A percentile compares a stretch with the other conserved stretches of the same genome.
Evolutionary conservation across 78 protist species (phyloP).

Genomic region (Dictyostelium capitatum): DNA sequence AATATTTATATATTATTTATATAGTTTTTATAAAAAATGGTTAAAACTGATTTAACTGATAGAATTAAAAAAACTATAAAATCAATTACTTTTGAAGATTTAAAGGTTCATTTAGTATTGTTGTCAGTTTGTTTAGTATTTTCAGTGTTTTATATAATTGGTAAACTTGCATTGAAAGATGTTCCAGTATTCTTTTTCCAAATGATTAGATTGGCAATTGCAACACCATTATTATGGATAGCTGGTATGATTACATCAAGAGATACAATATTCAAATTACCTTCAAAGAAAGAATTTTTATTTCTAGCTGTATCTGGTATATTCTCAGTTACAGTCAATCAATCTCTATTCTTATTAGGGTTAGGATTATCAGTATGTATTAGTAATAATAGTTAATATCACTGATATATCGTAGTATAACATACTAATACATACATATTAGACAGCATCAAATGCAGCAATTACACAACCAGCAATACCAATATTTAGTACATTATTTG

Average conservation of each 20-base stretch:
- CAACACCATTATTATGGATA: constrained; percentile 62
- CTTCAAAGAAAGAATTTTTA: constrained; percentile 32
- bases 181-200: constrained; percentile 37
- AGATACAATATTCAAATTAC: constrained; percentile 2
- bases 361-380: constrained; percentile 36
- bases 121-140: constrained; percentile 51
- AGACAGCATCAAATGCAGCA: constrained; percentile 64
- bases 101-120: constrained; percentile 53
- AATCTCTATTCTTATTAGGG: constrained; percentile 39
- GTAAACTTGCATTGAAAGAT: constrained; percentile 7
- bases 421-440: neutral
- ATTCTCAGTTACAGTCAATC: constrained; percentile 43
- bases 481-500: constrained; percentile 38
- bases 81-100: neutral
- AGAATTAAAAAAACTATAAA: constrained; percentile 26
- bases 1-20: no score
- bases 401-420: neutral
- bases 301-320: constrained; percentile 25
- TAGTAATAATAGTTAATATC: no score
- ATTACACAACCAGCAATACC: constrained; percentile 66
- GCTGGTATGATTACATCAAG: neutral
- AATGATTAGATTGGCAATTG: constrained; percentile 28
- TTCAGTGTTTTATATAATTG: constrained; percentile 50
- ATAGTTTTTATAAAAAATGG: constrained; percentile 18
- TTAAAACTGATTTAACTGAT: constrained; percentile 20